These are phyloP conservation scores for Pseudocercospora musae DNA, from an alignment of 2,329 filamentous ascomycete genomes.

Conservation along the genomic window DNA sequence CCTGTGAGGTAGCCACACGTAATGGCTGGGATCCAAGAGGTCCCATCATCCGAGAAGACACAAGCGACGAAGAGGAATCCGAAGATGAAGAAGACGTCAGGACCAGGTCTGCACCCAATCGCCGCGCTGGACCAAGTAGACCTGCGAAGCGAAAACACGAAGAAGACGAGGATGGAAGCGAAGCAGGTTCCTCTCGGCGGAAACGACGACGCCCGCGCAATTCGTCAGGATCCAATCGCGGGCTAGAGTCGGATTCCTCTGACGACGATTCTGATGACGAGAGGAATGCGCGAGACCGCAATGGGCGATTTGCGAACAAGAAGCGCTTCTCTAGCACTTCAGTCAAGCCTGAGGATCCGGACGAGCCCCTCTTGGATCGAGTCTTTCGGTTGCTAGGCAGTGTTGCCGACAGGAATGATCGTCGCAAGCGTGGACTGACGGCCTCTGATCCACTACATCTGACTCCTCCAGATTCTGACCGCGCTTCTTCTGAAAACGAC, in stretches of 20 bases:
- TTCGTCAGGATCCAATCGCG: neutral
- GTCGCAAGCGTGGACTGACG: constrained; percentile 11
- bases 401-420: constrained; percentile 18
- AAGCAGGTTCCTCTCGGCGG: neutral
- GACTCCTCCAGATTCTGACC: constrained; percentile 8
- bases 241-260: neutral
- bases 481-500: neutral
- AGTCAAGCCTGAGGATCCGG: constrained; percentile 3
- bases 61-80: constrained; percentile 37
- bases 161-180: constrained; percentile 8
- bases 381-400: constrained; percentile 16
- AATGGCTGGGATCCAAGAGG: constrained; percentile 74
- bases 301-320: constrained; percentile 8
- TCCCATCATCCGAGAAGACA: constrained; percentile 32
- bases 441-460: constrained; percentile 10
- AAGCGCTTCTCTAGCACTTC: neutral
- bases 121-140: constrained; percentile 1
- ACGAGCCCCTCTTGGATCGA: constrained; percentile 12
- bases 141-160: constrained; percentile 24
- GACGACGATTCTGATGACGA: constrained; percentile 2
- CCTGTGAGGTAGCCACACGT: constrained; percentile 69
- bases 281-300: neutral
- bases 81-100: constrained; percentile 29
- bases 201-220: neutral
- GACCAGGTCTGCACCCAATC: constrained; percentile 17